Base-by-base conservation (phyloP, 768 basidiomycete species). In the Mycena maculata region DNA sequence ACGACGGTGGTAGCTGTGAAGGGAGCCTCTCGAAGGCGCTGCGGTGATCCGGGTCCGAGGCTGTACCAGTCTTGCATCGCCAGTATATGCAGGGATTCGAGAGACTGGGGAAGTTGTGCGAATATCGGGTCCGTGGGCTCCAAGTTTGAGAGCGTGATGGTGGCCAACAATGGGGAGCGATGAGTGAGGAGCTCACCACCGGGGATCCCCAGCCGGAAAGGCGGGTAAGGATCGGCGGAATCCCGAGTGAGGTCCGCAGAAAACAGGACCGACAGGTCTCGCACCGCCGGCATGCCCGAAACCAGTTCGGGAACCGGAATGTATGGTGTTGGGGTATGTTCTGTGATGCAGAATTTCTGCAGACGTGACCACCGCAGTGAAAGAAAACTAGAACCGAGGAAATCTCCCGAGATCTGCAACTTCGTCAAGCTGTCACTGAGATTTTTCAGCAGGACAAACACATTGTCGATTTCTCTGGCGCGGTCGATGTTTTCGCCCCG, bases 261-360 rank as follows among this genome's bases (percentile, higher is more conserved):
- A 28, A 36, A 65, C 33, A 65, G 31, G 18, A 65, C 23, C 7
- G 31, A 54, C 16, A 65, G 22, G 20, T 59, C 50, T 18, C 41
- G 30, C 25, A 65, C 31, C 16, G 42, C 57, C 1, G 41, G 64
- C 64, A 60, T 65, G 18, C 39, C 16, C 1, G 57, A 59, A 18
- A 60, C 64, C 10, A 67, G 6, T 4, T 56, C 33, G 39, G 64
- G 57, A 4, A 60, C 48, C 33, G 64, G 18, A 22, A 65, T 28
- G 25, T 27, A 65, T 10, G 57, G 64, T 2, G 50, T 65, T 31
- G 64, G 64, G 13, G 64, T 50, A 48, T 67, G 65, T 42, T 67
- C 65, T 3, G 60, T 56, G 38, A 61, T 15, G 4, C 30, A 22
- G 33, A 65, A 60, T n/a, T 9, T 54, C 11, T 18, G n/a, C 39